Evolutionary conservation across 139 green algal genomes (phyloP).

Genomic region (Auxenochlorella protothecoides): DNA sequence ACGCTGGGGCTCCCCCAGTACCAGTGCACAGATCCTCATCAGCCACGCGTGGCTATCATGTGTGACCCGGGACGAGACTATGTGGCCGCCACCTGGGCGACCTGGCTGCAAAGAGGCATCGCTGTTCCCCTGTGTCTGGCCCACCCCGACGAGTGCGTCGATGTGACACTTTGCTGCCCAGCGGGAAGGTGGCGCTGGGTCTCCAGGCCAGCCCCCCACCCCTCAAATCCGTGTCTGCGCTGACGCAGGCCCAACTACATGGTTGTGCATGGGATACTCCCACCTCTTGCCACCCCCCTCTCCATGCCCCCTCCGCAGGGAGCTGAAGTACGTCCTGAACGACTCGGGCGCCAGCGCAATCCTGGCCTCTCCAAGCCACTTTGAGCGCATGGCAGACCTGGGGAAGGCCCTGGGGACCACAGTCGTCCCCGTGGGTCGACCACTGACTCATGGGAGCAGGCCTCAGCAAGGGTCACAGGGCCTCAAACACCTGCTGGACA

Average conservation of each 20-base stretch:
- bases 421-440: constrained; percentile 16
- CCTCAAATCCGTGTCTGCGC: too few relatives aligned
- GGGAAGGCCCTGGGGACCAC: constrained; percentile 6
- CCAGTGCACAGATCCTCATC: not conserved
- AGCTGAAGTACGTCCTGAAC: constrained; percentile 73
- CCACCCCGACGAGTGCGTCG: constrained; percentile 42
- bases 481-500: not conserved
- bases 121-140: constrained; percentile 73
- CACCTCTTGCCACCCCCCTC: too few relatives aligned
- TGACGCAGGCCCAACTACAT: too few relatives aligned
- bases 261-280: too few relatives aligned
- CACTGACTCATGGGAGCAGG: not conserved
- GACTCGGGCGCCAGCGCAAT: constrained; percentile 51
- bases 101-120: constrained; percentile 69
- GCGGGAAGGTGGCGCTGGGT: too few relatives aligned
- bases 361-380: constrained; percentile 21
- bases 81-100: constrained; percentile 59
- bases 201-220: too few relatives aligned
- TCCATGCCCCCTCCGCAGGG: constrained; percentile 1
- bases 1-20: not conserved
- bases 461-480: not conserved
- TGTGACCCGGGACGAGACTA: constrained; percentile 33
- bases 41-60: constrained; percentile 40
- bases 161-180: too few relatives aligned
- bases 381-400: constrained; percentile 17